A percentile compares a stretch with the other conserved stretches of the same genome.
phyloP scores from a whole-genome alignment of 331 rosid species.

The Phaseolus coccineus region DNA sequence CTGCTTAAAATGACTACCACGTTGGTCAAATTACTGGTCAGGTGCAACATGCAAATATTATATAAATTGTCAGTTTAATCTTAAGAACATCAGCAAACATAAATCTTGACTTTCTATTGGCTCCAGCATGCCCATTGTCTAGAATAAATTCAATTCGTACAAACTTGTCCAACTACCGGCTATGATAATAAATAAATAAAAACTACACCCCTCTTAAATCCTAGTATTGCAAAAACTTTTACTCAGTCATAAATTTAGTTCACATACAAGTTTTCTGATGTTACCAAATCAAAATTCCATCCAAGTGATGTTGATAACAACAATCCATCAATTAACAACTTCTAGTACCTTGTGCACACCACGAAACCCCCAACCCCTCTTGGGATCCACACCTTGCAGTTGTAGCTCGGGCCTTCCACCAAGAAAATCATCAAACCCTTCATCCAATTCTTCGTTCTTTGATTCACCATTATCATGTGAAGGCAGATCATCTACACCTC shows the following conservation, averaged over 20 bases:
- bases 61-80: constrained; percentile 11
- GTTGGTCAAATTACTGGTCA: constrained; percentile 36
- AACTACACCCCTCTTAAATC: constrained; percentile 13
- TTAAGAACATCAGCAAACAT: neutral
- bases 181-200: constrained; percentile 27
- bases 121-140: neutral
- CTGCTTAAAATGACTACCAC: constrained; percentile 53
- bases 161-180: neutral
- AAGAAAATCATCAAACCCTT: constrained; percentile 57
- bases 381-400: constrained; percentile 90
- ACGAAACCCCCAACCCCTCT: constrained; percentile 88
- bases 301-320: neutral
- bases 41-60: constrained; percentile 35
- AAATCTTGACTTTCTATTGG: neutral
- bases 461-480: constrained; percentile 36
- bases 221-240: neutral
- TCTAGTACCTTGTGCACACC: constrained; percentile 94
- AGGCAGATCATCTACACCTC: constrained; percentile 45
- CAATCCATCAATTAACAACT: constrained; percentile 13
- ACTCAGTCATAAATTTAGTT: neutral
- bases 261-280: constrained; percentile 15
- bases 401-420: constrained; percentile 53
- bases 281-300: constrained; percentile 31
- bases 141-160: constrained; percentile 16
- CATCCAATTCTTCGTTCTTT: constrained; percentile 47